phyloP scores from a whole-genome alignment of 2,329 filamentous ascomycete genomes.

The Pyrenophora seminiperda region DNA sequence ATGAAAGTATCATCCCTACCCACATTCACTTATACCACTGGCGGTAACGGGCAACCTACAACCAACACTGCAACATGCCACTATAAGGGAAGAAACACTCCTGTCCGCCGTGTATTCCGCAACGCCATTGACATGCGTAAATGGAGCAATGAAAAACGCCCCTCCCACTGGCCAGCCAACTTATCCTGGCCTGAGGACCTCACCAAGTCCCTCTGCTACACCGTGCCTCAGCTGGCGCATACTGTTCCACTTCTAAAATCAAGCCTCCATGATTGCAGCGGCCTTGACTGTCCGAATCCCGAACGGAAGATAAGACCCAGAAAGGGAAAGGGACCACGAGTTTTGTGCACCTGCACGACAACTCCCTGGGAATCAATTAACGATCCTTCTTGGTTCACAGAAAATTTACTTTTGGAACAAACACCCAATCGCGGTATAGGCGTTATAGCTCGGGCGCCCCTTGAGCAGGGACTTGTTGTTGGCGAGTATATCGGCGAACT shows the following conservation, averaged over 20 bases:
- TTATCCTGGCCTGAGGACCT: not conserved
- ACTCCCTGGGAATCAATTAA: not conserved
- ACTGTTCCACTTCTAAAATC: too few species aligned
- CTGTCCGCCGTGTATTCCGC: not conserved
- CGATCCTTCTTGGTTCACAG: not conserved
- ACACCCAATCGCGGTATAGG: not conserved
- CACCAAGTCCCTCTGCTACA: not conserved
- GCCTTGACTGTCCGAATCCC: not conserved
- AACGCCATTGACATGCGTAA: not conserved
- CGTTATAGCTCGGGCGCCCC: not conserved
- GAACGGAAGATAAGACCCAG: not conserved
- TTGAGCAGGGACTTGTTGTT: not conserved
- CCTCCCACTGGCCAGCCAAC: not conserved
- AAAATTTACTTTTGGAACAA: not conserved
- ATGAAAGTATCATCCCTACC: not conserved
- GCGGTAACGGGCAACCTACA: not conserved
- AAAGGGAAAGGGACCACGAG: not conserved
- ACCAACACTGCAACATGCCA: not conserved
- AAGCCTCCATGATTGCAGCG: too few species aligned
- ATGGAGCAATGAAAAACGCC: not conserved
- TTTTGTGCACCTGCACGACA: not conserved
- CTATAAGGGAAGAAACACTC: not conserved
- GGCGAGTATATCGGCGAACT: constrained; percentile 10
- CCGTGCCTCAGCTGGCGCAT: too few species aligned
- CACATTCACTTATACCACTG: not conserved